These are phyloP conservation scores for Neostapfia colusana DNA, from an alignment of 176 grass and related monocot species.

Conservation along the genomic window DNA sequence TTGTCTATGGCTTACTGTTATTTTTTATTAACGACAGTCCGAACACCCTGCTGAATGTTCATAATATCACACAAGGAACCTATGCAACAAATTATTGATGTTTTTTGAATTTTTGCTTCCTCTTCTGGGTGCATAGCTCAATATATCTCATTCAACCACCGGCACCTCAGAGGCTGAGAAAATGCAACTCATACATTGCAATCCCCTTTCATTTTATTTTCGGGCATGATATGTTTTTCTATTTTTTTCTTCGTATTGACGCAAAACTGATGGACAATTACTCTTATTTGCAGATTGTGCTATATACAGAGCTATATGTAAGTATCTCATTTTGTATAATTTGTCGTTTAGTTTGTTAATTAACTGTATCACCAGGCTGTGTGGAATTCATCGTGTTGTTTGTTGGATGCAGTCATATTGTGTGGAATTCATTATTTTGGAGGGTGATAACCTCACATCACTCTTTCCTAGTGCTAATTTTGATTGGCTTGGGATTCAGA, in stretches of 20 bases:
- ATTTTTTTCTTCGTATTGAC: background rate
- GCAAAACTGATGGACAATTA: conserved; percentile 29
- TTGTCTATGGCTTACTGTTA: background rate
- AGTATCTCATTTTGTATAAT: conserved; percentile 30
- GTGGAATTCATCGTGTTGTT: conserved; percentile 23
- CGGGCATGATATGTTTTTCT: background rate
- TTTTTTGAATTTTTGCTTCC: background rate
- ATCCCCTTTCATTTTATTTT: conserved; percentile 4
- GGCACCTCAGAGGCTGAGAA: background rate
- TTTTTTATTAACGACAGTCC: background rate
- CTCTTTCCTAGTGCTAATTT: conserved; percentile 63
- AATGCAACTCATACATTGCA: background rate
- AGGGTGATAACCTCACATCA: conserved; percentile 89
- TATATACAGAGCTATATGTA: conserved; percentile 91
- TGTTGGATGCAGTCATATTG: conserved; percentile 70
- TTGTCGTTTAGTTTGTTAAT: conserved; percentile 4
- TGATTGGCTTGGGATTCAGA: conserved; percentile 60
- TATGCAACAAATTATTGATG: background rate
- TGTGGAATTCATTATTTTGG: conserved; percentile 94
- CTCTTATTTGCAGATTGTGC: conserved; percentile 69
- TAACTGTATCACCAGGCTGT: background rate
- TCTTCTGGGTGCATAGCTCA: background rate
- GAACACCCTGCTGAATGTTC: background rate
- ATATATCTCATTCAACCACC: background rate
- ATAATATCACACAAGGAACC: background rate